Conservation (phyloP, 345 rosid genomes). For the Eucalyptus melliodora region DNA sequence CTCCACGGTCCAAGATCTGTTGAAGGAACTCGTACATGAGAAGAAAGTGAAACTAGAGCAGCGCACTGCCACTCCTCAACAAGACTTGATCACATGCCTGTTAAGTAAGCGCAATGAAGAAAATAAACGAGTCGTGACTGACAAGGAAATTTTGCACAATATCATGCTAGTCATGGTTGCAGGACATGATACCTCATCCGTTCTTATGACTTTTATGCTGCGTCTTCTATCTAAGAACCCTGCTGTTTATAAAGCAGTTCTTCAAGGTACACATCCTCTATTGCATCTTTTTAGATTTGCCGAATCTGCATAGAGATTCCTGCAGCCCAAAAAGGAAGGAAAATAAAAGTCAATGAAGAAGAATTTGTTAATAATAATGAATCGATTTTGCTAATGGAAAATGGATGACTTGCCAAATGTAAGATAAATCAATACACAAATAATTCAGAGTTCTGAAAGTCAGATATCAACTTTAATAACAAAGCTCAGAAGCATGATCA, state of each 20-base stretch:
- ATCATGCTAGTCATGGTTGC: constrained; percentile 42
- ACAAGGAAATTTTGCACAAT: constrained; percentile 39
- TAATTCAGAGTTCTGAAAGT: no score
- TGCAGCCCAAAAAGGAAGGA: no score
- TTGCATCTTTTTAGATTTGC: no score
- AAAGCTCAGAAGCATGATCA: no score
- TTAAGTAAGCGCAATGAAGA: constrained; percentile 5
- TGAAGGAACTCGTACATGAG: constrained; percentile 20
- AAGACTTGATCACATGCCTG: constrained; percentile 36
- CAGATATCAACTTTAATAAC: no score
- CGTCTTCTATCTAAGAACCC: constrained; percentile 8
- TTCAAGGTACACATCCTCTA: no score
- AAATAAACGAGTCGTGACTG: constrained; percentile 6
- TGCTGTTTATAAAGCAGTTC: no score
- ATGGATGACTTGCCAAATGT: no score
- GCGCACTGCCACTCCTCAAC: constrained; percentile 5
- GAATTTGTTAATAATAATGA: no score
- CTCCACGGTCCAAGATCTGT: constrained; percentile 2
- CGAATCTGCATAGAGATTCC: no score
- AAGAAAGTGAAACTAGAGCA: constrained; percentile 8
- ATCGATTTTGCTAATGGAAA: no score
- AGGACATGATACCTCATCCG: constrained; percentile 42
- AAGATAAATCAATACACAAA: background rate
- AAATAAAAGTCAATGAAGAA: no score
- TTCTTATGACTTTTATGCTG: constrained; percentile 33